Conservation (phyloP, 768 basidiomycete species). For the Xerocomus brunneocitrinus region DNA sequence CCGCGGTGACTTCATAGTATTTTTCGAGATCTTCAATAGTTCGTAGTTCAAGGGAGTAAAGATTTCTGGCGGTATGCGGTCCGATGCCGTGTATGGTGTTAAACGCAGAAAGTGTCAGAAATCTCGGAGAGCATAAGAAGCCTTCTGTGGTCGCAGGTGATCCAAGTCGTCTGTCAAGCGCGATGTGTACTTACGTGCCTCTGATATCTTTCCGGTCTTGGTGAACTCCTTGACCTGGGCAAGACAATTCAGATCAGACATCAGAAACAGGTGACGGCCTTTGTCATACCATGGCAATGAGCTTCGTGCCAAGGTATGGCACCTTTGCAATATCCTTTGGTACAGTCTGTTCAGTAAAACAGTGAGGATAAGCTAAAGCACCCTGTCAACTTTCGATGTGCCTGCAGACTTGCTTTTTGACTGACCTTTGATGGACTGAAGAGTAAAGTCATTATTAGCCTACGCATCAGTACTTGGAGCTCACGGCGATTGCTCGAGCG, state of each 20-base stretch:
- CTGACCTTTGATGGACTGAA: conserved; percentile 47
- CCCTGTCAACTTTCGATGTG: not conserved
- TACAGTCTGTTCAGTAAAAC: conserved; percentile 37
- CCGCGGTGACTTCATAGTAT: conserved; percentile 45
- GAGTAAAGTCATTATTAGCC: not conserved
- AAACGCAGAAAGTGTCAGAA: conserved; percentile 53
- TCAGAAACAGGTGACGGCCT: not conserved
- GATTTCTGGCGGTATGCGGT: conserved; percentile 56
- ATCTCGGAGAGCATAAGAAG: conserved; percentile 48
- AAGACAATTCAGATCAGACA: not conserved
- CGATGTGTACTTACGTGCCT: conserved; percentile 42
- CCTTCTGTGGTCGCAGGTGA: conserved; percentile 35
- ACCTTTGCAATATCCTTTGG: conserved; percentile 38
- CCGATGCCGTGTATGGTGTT: conserved; percentile 71
- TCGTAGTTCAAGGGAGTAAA: conserved; percentile 63
- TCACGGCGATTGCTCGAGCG: conserved; percentile 64
- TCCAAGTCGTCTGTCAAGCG: conserved; percentile 1
- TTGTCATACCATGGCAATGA: conserved; percentile 42
- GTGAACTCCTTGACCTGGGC: conserved; percentile 61
- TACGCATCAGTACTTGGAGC: conserved; percentile 18
- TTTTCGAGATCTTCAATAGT: conserved; percentile 64
- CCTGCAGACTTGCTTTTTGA: not conserved
- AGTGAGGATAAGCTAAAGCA: conserved; percentile 44
- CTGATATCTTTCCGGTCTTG: conserved; percentile 48
- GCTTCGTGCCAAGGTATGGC: conserved; percentile 49